Percentiles rank a stretch among this genome's conserved stretches.
Evolutionary conservation across 441 rosid species (phyloP).

Genomic region (Arabidopsis lyrata): DNA sequence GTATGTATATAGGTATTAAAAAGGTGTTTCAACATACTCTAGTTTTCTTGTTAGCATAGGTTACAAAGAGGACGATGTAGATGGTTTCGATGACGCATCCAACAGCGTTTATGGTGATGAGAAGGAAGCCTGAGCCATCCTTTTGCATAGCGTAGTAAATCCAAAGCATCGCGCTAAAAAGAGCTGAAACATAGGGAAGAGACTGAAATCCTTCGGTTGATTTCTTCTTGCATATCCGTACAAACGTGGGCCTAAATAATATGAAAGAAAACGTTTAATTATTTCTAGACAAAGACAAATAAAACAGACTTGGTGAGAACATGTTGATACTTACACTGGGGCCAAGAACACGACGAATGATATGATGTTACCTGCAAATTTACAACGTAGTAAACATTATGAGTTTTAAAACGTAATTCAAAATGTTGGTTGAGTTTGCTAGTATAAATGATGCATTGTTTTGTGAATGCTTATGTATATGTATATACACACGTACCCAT

Average conservation of each 20-base stretch:
- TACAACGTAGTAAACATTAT: background rate
- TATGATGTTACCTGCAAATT: conserved; percentile 57
- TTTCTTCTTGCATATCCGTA: conserved; percentile 59
- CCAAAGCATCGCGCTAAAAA: conserved; percentile 71
- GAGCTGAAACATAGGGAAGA: conserved; percentile 57
- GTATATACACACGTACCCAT: conserved; percentile 59
- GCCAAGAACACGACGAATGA: conserved; percentile 66
- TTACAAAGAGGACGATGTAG: conserved; percentile 56
- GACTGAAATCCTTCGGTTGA: conserved; percentile 68
- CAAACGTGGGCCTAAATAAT: conserved; percentile 57
- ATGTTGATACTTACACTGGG: conserved; percentile 58
- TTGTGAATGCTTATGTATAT: background rate
- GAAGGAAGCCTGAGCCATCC: conserved; percentile 56
- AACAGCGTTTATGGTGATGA: conserved; percentile 61
- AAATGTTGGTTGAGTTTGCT: background rate
- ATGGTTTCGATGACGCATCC: conserved; percentile 63
- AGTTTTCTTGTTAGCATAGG: conserved; percentile 58
- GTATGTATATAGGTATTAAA: background rate
- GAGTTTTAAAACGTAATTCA: background rate
- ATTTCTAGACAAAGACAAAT: background rate
- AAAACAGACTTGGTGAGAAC: background rate
- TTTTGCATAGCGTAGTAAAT: conserved; percentile 60
- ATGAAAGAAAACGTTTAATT: background rate
- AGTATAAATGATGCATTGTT: background rate
- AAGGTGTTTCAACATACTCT: conserved; percentile 46